Evolutionary conservation across 2,329 filamentous ascomycete genomes (phyloP), one percentile per base, ranked within the genome.

Genomic region (Berkeleyomyces basicola): DNA sequence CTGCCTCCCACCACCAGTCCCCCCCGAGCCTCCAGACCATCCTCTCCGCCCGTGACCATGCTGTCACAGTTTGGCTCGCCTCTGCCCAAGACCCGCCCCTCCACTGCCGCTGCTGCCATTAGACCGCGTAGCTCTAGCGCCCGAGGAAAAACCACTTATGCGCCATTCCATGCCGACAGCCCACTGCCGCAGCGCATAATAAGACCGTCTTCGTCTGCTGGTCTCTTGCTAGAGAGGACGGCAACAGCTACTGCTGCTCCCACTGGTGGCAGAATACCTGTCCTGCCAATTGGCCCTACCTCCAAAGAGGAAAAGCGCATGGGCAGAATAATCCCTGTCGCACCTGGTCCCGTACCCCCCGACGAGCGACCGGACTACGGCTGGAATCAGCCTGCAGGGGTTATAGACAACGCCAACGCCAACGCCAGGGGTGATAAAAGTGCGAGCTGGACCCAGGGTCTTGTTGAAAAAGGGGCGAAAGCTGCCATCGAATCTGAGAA

Each of bases 361-460:
- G 60, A 65, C 9, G 60, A 65, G 23, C 57, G 63, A n/a, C 63
- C 60, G 16, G 61, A 65, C 55, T 65, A 65, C 46, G 60, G 63
- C n/a, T 65, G 63, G 63, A 49, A 60, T 16, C 63, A 58, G 14
- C 39, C 46, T 40, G 58, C 60, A 16, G 51, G 51, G 51, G 51
- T 55, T 55, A 55, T 55, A 55, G 51, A 36, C 36, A 39, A 55
- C 51, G n/a, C 51, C 51, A 37, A n/a, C 16, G 49, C 49, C 31
- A 37, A 7, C 33, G 36, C 33, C 43, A 39, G 43, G 58, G 43
- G 43, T 37, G 43, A 36, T 23, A 60, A 60, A 55, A 55, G 51
- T 55, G 51, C 51, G 7, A 55, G 51, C 51, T 55, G 51, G 51
- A 55, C 51, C 31, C 51, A 55, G 51, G 51, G 51, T 55, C 36